A percentile compares a stretch with the other conserved stretches of the same genome.
These are phyloP conservation scores for Rhynchosporium secalis DNA, from an alignment of 2,329 filamentous ascomycete species.

Conservation along the genomic window DNA sequence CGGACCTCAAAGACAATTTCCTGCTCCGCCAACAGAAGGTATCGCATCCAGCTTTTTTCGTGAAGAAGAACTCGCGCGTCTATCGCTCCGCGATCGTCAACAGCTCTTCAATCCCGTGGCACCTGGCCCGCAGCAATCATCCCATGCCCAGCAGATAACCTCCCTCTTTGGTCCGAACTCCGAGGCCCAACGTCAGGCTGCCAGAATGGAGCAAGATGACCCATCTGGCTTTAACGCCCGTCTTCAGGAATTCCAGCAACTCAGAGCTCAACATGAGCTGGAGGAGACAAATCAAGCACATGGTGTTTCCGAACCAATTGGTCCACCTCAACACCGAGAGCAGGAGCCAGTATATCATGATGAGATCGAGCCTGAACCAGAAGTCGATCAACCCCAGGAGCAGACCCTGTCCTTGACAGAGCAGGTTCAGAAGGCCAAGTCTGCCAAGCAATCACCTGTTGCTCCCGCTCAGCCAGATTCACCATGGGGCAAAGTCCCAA, in stretches of 20 bases:
- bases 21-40: slow-evolving; percentile 44
- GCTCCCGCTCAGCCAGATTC: slow-evolving; percentile 46
- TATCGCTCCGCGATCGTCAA: slow-evolving; percentile 52
- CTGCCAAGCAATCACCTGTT: slow-evolving; percentile 57
- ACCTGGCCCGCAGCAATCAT: slow-evolving; percentile 28
- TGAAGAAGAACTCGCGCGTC: slow-evolving; percentile 73
- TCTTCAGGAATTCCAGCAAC: slow-evolving; percentile 78
- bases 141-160: slow-evolving; percentile 37
- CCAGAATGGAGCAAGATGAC: slow-evolving; percentile 61
- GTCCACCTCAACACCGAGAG: slow-evolving; percentile 31
- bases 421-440: slow-evolving; percentile 76
- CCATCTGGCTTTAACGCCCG: slow-evolving; percentile 60
- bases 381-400: slow-evolving; percentile 30
- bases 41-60: slow-evolving; percentile 56
- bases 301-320: slow-evolving; percentile 41
- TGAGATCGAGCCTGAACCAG: slow-evolving; percentile 26
- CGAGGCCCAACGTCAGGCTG: slow-evolving; percentile 51
- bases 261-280: slow-evolving; percentile 71
- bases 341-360: slow-evolving; percentile 27
- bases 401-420: slow-evolving; percentile 70
- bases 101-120: slow-evolving; percentile 30
- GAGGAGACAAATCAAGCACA: slow-evolving; percentile 41
- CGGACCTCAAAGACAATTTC: slow-evolving; percentile 45
- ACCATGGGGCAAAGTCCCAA: slow-evolving; percentile 57
- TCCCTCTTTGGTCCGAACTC: slow-evolving; percentile 35